Evolutionary conservation across 306 rosid genomes (phyloP), one percentile per base, ranked within the genome.

Genomic region (Vigna hirtella): DNA sequence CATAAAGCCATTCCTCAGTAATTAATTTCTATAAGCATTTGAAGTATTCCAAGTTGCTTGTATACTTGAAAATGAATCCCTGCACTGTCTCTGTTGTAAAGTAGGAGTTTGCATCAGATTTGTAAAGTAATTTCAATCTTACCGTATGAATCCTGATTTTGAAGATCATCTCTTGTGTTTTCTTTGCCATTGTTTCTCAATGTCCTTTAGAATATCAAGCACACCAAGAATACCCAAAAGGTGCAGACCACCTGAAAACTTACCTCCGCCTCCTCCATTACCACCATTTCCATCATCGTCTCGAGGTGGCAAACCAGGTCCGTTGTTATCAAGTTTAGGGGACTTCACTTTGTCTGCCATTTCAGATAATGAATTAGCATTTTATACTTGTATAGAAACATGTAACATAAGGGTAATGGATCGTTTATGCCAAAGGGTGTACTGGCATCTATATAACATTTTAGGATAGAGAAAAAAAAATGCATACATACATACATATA

Each of bases 161-260:
- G 56, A 77, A 64, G 34, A 26, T 40, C 48, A 15, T 85, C 87
- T 79, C 16, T 80, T 71, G 14, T 81, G 71, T 71, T 85, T 78
- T 71, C 82, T 72, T 8, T 79, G 82, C 65, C 89, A 90, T 68
- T 93, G 86, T 14, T 73, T 70, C 86, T 96, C 99, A 74, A 91
- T 83, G 53, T 96, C 98, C 82, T 96, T 93, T 42, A 96, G 72
- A 62, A 96, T 65, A 80, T 94, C 95, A 14, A 96, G 85, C 74
- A 90, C 24, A 56, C 94, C 93, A 79, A 96, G 98, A 85, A 93
- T 82, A 20, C 96, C 98, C 71, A 96, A 79, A 73, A 96, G 91
- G 77, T 74, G 48, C 38, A 89, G 84, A 34, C 99, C 98, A 36
- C 98, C 98, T 0, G 96, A 90, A 51, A 66, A 89, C 26, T 91